Conservation (phyloP, 2,329 filamentous ascomycete species). For the Xylogone sp. region DNA sequence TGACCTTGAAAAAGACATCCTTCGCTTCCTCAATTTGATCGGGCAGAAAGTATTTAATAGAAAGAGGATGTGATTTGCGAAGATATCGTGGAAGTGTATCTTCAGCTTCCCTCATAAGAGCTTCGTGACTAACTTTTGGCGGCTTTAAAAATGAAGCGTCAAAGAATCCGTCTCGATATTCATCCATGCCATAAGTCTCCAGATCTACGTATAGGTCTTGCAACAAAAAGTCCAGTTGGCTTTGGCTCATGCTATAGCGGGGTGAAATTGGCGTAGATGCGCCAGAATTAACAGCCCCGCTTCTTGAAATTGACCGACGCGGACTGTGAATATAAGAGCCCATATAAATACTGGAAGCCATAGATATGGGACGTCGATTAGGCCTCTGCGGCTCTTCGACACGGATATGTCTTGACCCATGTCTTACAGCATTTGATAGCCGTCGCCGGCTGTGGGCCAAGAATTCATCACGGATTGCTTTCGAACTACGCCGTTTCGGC, state of each 20-base stretch:
- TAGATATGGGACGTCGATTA: constrained; percentile 13
- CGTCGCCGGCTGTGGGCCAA: constrained; percentile 12
- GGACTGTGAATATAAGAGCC: constrained; percentile 27
- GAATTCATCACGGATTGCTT: neutral
- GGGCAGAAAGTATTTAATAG: constrained; percentile 41
- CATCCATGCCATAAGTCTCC: constrained; percentile 39
- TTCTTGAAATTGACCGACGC: constrained; percentile 18
- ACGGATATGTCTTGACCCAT: constrained; percentile 20
- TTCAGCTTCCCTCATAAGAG: constrained; percentile 37
- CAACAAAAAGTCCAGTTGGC: constrained; percentile 25
- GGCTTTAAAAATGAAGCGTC: constrained; percentile 39
- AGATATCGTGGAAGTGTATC: constrained; percentile 44
- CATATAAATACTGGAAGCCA: constrained; percentile 27
- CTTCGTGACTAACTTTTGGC: constrained; percentile 32
- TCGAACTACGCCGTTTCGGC: neutral
- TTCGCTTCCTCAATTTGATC: constrained; percentile 43
- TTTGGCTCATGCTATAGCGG: constrained; percentile 24
- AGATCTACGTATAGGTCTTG: constrained; percentile 31
- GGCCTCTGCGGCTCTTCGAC: constrained; percentile 15
- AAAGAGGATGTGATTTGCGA: constrained; percentile 42
- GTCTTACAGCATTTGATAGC: constrained; percentile 5
- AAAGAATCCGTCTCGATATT: constrained; percentile 39
- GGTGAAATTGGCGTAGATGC: constrained; percentile 22
- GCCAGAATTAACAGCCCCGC: constrained; percentile 13
- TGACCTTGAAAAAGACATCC: constrained; percentile 36